Conservation (phyloP, 345 rosid species). For the Lagerstroemia speciosa region DNA sequence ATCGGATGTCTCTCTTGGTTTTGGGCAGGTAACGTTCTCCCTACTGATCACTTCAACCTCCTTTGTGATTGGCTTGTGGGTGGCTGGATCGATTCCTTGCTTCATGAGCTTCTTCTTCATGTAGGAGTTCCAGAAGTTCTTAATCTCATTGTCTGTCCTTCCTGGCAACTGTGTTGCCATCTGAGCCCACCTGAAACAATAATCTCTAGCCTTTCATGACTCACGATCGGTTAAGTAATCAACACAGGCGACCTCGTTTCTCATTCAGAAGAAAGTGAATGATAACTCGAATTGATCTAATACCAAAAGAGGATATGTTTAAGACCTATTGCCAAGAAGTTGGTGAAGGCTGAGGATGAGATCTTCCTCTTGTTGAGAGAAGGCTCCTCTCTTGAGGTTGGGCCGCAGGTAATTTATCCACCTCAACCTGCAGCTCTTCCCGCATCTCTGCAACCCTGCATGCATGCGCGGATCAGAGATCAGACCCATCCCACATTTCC, state of each 20-base stretch:
- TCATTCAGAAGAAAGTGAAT: too few species aligned
- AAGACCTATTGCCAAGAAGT: slow-evolving; percentile 52
- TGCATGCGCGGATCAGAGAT: too few species aligned
- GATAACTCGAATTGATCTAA: too few species aligned
- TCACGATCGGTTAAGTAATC: too few species aligned
- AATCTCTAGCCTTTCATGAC: not conserved
- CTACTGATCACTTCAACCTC: slow-evolving; percentile 3
- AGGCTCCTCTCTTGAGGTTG: slow-evolving; percentile 71
- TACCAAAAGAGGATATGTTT: not conserved
- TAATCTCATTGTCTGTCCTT: slow-evolving; percentile 61
- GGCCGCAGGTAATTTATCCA: slow-evolving; percentile 83
- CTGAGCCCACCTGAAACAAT: slow-evolving; percentile 52
- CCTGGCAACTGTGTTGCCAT: slow-evolving; percentile 59
- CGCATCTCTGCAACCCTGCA: slow-evolving; percentile 50
- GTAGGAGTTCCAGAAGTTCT: slow-evolving; percentile 59
- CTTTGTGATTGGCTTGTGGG: slow-evolving; percentile 26
- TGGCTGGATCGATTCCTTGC: slow-evolving; percentile 57
- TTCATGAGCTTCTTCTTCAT: slow-evolving; percentile 62
- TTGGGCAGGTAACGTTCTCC: not conserved
- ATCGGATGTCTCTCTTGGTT: not conserved
- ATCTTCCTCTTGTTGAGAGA: slow-evolving; percentile 54
- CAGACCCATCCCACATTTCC: not conserved
- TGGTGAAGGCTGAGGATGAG: slow-evolving; percentile 51
- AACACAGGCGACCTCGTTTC: too few species aligned
- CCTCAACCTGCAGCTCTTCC: too few species aligned